A percentile compares a stretch with the other conserved stretches of the same genome.
These are phyloP conservation scores for Albifimbria verrucaria DNA, from an alignment of 2,329 filamentous ascomycete genomes.

Conservation along the genomic window DNA sequence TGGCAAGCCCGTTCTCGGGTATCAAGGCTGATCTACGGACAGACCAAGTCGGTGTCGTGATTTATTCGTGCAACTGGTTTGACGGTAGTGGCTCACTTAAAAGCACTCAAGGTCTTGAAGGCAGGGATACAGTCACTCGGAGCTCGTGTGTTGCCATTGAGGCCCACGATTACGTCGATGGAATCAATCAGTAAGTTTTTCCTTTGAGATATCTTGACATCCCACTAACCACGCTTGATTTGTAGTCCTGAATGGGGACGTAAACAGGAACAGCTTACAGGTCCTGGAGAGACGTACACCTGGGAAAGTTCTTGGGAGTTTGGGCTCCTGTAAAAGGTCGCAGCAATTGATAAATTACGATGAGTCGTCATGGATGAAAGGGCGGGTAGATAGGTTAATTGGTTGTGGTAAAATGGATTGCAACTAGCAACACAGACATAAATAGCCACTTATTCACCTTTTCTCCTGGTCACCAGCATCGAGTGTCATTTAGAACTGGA, in stretches of 20 bases:
- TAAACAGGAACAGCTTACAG: conserved; percentile 35
- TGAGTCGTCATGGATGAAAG: no score
- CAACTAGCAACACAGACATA: no score
- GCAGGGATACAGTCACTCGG: conserved; percentile 44
- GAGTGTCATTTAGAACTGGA: no score
- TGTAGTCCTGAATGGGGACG: conserved; percentile 42
- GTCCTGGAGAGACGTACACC: conserved; percentile 35
- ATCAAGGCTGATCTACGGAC: conserved; percentile 68
- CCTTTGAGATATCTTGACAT: no score
- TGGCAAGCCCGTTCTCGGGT: conserved; percentile 62
- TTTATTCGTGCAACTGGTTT: conserved; percentile 65
- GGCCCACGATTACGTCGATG: conserved; percentile 74
- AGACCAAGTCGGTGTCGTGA: conserved; percentile 67
- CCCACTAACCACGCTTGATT: not conserved
- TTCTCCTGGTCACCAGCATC: no score
- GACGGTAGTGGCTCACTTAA: conserved; percentile 51
- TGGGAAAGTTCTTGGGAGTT: conserved; percentile 46
- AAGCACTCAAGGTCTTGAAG: conserved; percentile 52
- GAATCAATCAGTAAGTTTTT: conserved; percentile 61
- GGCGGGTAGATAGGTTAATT: no score
- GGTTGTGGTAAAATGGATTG: no score
- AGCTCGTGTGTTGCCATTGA: conserved; percentile 74
- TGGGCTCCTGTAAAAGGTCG: conserved; percentile 16
- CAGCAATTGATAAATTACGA: no score
- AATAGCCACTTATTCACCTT: no score